Conservation (phyloP, 2,329 filamentous ascomycete species). For the Botrytis fragariae region DNA sequence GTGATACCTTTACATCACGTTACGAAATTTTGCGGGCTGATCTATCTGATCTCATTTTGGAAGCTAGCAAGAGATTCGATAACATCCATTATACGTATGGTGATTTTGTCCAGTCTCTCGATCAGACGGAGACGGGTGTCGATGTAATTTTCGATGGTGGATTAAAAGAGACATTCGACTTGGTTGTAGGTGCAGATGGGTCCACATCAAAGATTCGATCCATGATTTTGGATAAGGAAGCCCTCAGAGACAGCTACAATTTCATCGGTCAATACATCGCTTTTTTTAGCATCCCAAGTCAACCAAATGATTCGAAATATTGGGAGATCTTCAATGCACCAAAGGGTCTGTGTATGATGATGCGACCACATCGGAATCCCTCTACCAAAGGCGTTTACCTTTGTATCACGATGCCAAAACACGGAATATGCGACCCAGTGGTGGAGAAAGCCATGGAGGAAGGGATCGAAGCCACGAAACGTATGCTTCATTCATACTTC, state of each 20-base stretch:
- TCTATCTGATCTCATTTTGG: conserved; percentile 42
- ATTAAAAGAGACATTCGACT: conserved; percentile 43
- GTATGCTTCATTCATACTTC: conserved; percentile 31
- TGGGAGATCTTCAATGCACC: conserved; percentile 41
- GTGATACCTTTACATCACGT: conserved; percentile 44
- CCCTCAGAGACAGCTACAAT: conserved; percentile 40
- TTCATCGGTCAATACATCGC: conserved; percentile 40
- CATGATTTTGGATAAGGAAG: conserved; percentile 43
- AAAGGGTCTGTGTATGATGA: conserved; percentile 42
- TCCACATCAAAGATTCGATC: conserved; percentile 47
- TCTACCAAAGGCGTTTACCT: conserved; percentile 40
- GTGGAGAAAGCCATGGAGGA: conserved; percentile 44
- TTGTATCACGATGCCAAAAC: conserved; percentile 38
- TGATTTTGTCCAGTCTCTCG: conserved; percentile 42
- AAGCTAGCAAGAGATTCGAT: conserved; percentile 36
- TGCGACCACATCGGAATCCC: conserved; percentile 39
- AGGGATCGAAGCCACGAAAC: conserved; percentile 40
- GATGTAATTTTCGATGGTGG: conserved; percentile 44
- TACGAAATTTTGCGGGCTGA: conserved; percentile 48
- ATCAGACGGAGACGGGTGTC: conserved; percentile 37
- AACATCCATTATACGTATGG: conserved; percentile 41
- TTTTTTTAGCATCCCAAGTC: conserved; percentile 43
- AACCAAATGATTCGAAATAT: conserved; percentile 42
- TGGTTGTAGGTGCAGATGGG: conserved; percentile 51
- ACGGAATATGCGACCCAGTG: conserved; percentile 32